These are phyloP conservation scores for Dillenia turbinata DNA, from an alignment of 164 flowering plant genomes.

Conservation along the genomic window DNA sequence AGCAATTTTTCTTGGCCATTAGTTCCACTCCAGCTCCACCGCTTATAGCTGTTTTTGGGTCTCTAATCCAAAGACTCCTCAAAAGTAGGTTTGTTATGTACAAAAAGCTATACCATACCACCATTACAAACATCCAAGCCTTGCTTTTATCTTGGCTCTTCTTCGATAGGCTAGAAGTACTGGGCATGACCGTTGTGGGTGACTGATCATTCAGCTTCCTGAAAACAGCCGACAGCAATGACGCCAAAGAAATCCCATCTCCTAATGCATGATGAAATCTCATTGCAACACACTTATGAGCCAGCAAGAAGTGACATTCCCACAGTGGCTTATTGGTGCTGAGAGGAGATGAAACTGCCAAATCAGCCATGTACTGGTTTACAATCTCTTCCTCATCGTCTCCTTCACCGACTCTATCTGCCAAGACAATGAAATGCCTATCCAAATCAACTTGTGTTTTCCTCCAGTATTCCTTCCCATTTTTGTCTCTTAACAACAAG, in stretches of 20 bases:
- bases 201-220: too few species aligned
- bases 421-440: constrained; percentile 30
- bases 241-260: constrained; percentile 45
- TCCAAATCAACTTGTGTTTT: constrained; percentile 27
- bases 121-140: too few species aligned
- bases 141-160: too few species aligned
- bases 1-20: constrained; percentile 48
- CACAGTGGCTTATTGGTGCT: constrained; percentile 40
- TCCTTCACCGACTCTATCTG: not conserved
- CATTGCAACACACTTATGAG: constrained; percentile 24
- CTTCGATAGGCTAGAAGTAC: too few species aligned
- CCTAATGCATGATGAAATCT: constrained; percentile 46
- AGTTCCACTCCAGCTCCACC: constrained; percentile 52
- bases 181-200: too few species aligned
- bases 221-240: constrained; percentile 20
- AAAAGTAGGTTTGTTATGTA: constrained; percentile 20
- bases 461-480: constrained; percentile 35
- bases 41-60: constrained; percentile 21
- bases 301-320: constrained; percentile 36
- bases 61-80: constrained; percentile 29
- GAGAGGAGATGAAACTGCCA: constrained; percentile 29
- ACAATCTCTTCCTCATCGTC: constrained; percentile 15
- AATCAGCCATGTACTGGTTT: constrained; percentile 39
- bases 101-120: too few species aligned
- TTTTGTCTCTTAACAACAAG: constrained; percentile 27